Conservation (phyloP, 2,329 filamentous ascomycete species). For the Tothia fuscella region DNA sequence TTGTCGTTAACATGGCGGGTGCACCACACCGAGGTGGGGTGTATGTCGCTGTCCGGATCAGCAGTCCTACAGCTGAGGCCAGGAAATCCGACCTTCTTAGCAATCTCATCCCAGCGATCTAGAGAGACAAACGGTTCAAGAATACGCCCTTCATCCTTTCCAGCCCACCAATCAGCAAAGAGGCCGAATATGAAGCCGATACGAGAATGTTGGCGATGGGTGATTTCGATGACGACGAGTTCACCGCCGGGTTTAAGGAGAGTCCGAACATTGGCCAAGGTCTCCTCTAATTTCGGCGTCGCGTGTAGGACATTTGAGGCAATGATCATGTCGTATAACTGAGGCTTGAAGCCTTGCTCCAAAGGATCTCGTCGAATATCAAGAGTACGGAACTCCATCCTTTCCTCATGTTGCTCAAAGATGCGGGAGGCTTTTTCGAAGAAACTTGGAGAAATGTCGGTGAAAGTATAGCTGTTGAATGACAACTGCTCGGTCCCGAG, state of each 20-base stretch:
- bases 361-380: slow-evolving; percentile 9
- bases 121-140: too few relatives aligned
- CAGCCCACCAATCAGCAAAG: slow-evolving; percentile 18
- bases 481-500: neutral
- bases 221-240: slow-evolving; percentile 14
- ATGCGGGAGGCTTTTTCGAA: slow-evolving; percentile 9
- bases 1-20: neutral
- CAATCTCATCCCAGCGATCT: too few relatives aligned
- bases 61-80: slow-evolving; percentile 1
- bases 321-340: slow-evolving; percentile 18
- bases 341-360: slow-evolving; percentile 12
- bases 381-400: slow-evolving; percentile 5
- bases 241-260: slow-evolving; percentile 18
- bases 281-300: slow-evolving; percentile 13
- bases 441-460: slow-evolving; percentile 11
- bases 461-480: slow-evolving; percentile 12
- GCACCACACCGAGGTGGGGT: slow-evolving; percentile 3
- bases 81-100: too few relatives aligned
- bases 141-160: neutral
- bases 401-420: neutral
- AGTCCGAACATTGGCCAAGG: slow-evolving; percentile 12
- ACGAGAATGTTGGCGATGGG: neutral
- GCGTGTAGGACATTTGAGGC: slow-evolving; percentile 18
- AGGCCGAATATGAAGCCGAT: slow-evolving; percentile 16
- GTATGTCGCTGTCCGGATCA: slow-evolving; percentile 3